A percentile compares a stretch with the other conserved stretches of the same genome.
Evolutionary conservation across 768 basidiomycete genomes (phyloP).

Genomic region (Gyrodon lividus): DNA sequence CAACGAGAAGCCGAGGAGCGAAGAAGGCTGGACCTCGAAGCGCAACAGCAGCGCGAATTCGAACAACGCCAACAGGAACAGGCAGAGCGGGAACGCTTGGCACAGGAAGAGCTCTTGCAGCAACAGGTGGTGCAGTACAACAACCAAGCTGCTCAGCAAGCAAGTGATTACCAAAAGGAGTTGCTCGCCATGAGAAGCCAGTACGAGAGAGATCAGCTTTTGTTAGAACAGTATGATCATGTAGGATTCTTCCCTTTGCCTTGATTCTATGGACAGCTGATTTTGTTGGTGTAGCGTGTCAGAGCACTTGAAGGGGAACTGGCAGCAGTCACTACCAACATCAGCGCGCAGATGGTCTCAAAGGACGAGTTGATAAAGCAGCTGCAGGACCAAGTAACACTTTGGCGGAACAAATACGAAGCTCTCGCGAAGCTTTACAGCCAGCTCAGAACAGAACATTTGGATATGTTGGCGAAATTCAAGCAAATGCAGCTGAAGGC

Average conservation of each 20-base stretch:
- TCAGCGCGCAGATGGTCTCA: constrained; percentile 80
- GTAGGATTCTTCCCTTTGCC: constrained; percentile 40
- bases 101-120: constrained; percentile 85
- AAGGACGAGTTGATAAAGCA: constrained; percentile 97
- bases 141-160: constrained; percentile 73
- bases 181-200: constrained; percentile 92
- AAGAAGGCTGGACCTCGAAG: constrained; percentile 71
- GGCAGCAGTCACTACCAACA: constrained; percentile 66
- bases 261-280: constrained; percentile 6
- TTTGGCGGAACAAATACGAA: constrained; percentile 99
- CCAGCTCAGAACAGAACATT: constrained; percentile 93
- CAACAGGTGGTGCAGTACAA: constrained; percentile 81
- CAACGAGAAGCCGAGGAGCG: constrained; percentile 83
- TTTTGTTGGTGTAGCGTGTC: constrained; percentile 61
- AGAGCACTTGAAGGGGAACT: constrained; percentile 94
- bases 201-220: constrained; percentile 96
- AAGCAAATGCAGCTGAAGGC: constrained; percentile 98
- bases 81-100: constrained; percentile 81
- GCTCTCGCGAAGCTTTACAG: constrained; percentile 98
- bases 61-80: constrained; percentile 86
- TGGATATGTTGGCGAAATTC: constrained; percentile 96
- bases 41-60: constrained; percentile 82
- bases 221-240: constrained; percentile 95
- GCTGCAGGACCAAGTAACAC: constrained; percentile 91
- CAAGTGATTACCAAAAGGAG: constrained; percentile 84